Percentiles rank a stretch among this genome's conserved stretches.
Conservation (phyloP, 176 grass and related monocot genomes). For the Aechmea fasciata region DNA sequence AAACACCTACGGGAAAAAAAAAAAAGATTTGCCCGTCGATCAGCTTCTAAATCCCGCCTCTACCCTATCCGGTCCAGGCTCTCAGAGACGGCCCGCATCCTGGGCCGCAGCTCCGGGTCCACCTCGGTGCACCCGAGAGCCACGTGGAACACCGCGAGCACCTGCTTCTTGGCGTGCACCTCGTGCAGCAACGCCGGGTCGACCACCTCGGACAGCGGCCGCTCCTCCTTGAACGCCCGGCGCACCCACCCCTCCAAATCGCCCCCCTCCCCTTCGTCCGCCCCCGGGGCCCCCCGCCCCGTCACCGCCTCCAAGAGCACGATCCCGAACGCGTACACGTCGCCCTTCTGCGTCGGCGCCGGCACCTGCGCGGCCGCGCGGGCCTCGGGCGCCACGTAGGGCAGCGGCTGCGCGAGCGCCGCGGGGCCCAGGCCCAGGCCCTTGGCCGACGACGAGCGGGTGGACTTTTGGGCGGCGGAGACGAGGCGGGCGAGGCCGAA, state of each 20-base stretch:
- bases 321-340: constrained; percentile 86
- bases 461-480: constrained; percentile 46
- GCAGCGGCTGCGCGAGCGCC: constrained; percentile 20
- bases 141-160: constrained; percentile 86
- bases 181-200: constrained; percentile 85
- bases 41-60: neutral
- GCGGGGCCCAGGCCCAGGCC: constrained; percentile 52
- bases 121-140: constrained; percentile 83
- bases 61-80: constrained; percentile 61
- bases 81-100: constrained; percentile 76
- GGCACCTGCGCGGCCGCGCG: constrained; percentile 25
- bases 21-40: neutral
- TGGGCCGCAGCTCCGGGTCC: constrained; percentile 67
- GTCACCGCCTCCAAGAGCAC: constrained; percentile 86
- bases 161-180: constrained; percentile 97
- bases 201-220: constrained; percentile 91
- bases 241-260: constrained; percentile 87
- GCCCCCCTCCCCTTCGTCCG: constrained; percentile 35
- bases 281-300: constrained; percentile 47
- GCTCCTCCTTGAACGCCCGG: constrained; percentile 82
- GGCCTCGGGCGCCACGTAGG: constrained; percentile 68
- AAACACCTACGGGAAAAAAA: too few species aligned
- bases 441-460: constrained; percentile 32
- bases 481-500: constrained; percentile 83
- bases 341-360: constrained; percentile 62